Base-by-base conservation (phyloP, 345 rosid genomes). In the Iberis pinnata region DNA sequence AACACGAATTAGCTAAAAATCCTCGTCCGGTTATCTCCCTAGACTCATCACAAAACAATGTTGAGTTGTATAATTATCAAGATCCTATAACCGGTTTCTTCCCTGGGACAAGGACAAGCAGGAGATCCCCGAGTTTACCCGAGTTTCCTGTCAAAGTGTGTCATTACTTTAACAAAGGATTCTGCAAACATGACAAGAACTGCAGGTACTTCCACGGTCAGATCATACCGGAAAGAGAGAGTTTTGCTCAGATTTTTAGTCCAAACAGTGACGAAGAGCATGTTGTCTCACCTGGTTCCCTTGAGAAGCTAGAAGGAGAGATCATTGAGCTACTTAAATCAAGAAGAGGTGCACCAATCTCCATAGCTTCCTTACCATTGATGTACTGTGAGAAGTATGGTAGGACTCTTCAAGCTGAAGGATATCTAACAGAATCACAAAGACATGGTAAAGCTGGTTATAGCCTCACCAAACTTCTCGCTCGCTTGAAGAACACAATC, bases 361-460 rank as follows among this genome's bases (percentile, higher is more conserved):
- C 99, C 0, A 92, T 92, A 24, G 99, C 99, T 49, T 85, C 97
- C 6, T 72, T 92, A 63, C 99, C 99, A 4, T 81, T 77, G 84
- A 65, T 88, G 76, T 92, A 88, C 36, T 83, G 67, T 10, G 97
- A 86, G 65, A 92, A 77, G 73, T 88, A 78, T 19, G 95, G 95
- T 52, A 79, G 67, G 77, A 78, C 69, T 12, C 88, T 92, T 69
- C 97, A 86, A 75, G 97, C 95, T 19, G 99, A 92, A 48, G 97
- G 99, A 15, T 92, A 92, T 64, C 90, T 92, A 24, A 85, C 95
- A 0, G 99, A 88, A 78, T 85, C 97, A 82, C 97, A 88, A 67
- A 79, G 99, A 70, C 97, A 88, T 47, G 98, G 98, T 14, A 88
- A 85, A 73, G 83, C 94, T 17, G 98, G 98, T 50, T 85, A 74